Base-by-base conservation (phyloP, 2,329 filamentous ascomycete genomes). In the Colletotrichum euphorbiae region DNA sequence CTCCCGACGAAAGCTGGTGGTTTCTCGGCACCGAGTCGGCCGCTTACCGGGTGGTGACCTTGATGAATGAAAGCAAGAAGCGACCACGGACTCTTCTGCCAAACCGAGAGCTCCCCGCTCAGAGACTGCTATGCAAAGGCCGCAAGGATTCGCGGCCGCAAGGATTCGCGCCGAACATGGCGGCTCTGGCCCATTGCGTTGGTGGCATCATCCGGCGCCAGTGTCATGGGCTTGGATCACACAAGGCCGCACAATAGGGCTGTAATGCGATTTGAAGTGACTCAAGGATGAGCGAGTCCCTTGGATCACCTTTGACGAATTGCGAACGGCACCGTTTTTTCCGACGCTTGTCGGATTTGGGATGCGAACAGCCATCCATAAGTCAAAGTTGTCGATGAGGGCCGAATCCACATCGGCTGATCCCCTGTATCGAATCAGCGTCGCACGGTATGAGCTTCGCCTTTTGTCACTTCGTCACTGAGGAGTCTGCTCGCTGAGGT, bases 1-100 rank as follows among this genome's bases (percentile, higher is more conserved):
- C 43, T 52, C 21, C 17, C 42, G 52, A 54, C 21, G 21, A 31
- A 28, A 31, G 15, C 19, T 21, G 19, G 19, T 42, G 11, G n/a
- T 15, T n/a, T 7, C n/a, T 67, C 64, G 59, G 59, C 15, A 52
- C 64, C 64, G 64, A 67, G 19, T 40, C 64, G 45, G 51, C n/a
- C n/a, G 51, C 21, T 57, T 17, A 19, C 28, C n/a, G 36, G 36
- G 11, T 28, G 28, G 9, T 13, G 33, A 38, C 11, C 12, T 38
- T 6, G 7, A 28, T 8, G 3, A 8, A 38, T 6, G 4, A 38
- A 13, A 33, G 33, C 38, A 21, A 50, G 51, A 7, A 48, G 40
- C 4, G 31, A 24, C 36, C 38, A 7, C 38, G 9, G 38, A 11
- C 12, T 4, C 7, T 36, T 21, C 54, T 51, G n/a, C 50, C 6